Conservation (phyloP, 495 filamentous ascomycete genomes). For the Zalerion maritima region DNA sequence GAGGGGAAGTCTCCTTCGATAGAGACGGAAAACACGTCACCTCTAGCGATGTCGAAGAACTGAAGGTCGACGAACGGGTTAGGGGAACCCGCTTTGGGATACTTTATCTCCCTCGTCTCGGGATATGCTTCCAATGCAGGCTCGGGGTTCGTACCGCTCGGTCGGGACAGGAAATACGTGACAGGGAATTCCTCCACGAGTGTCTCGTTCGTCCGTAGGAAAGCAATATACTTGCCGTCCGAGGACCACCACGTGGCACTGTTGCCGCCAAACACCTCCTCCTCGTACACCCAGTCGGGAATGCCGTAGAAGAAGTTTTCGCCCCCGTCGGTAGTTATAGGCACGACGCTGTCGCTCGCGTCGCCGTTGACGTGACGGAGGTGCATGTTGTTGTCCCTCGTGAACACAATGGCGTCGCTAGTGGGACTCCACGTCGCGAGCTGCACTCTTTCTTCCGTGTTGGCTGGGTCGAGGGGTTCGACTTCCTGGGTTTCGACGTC, state of each 20-base stretch:
- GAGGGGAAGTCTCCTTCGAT: conserved; percentile 64
- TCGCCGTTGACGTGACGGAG: conserved; percentile 47
- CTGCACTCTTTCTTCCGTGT: conserved; percentile 55
- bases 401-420: conserved; percentile 74
- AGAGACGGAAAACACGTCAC: conserved; percentile 64
- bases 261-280: conserved; percentile 74
- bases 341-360: conserved; percentile 34
- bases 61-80: conserved; percentile 79
- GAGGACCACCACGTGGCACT: conserved; percentile 89
- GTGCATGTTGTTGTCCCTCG: conserved; percentile 76
- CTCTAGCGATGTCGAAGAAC: conserved; percentile 76
- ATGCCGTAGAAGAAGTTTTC: conserved; percentile 83
- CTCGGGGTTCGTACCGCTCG: conserved; percentile 57
- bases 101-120: conserved; percentile 84
- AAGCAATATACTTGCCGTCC: conserved; percentile 77
- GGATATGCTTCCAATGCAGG: conserved; percentile 79
- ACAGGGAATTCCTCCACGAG: conserved; percentile 85
- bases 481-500: conserved; percentile 72
- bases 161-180: conserved; percentile 81
- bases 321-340: conserved; percentile 78
- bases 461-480: conserved; percentile 59
- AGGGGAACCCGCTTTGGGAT: conserved; percentile 87
- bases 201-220: conserved; percentile 84
- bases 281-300: conserved; percentile 99
- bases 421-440: conserved; percentile 82